phyloP scores from a whole-genome alignment of 768 basidiomycete species.

The Polyporus arcularius region DNA sequence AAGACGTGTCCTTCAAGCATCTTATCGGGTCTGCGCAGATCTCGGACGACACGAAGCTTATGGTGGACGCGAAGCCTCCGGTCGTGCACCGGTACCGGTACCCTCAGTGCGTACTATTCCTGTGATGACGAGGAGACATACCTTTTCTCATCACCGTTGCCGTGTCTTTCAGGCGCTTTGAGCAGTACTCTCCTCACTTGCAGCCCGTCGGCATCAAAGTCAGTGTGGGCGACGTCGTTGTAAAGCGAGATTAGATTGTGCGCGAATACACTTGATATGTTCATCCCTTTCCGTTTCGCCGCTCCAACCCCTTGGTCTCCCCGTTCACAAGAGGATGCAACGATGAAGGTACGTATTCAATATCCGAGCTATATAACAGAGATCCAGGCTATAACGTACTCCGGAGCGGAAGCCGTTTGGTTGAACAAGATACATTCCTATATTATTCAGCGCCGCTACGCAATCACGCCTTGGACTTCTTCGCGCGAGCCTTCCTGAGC shows the following conservation, averaged over 20 bases:
- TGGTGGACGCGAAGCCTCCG: slow-evolving; percentile 46
- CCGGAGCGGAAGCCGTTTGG: not conserved
- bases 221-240: slow-evolving; percentile 36
- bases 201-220: slow-evolving; percentile 54
- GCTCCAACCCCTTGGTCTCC: not conserved
- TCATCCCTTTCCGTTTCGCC: slow-evolving; percentile 1
- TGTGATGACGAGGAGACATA: not conserved
- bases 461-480: slow-evolving; percentile 15
- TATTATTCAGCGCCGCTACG: too few relatives aligned
- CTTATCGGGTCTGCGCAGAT: slow-evolving; percentile 45
- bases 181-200: slow-evolving; percentile 61
- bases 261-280: slow-evolving; percentile 7
- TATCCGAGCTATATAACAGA: not conserved
- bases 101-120: slow-evolving; percentile 60
- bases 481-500: slow-evolving; percentile 19
- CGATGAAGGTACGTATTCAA: not conserved
- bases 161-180: slow-evolving; percentile 46
- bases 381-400: not conserved
- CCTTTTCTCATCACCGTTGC: not conserved
- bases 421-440: not conserved
- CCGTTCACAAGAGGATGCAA: not conserved
- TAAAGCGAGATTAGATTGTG: slow-evolving; percentile 31
- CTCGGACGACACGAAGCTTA: slow-evolving; percentile 44
- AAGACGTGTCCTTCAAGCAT: slow-evolving; percentile 57
- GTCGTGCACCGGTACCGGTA: slow-evolving; percentile 64